These are phyloP conservation scores for Ulvella scutata DNA, from an alignment of 139 green algal genomes.

Conservation along the genomic window DNA sequence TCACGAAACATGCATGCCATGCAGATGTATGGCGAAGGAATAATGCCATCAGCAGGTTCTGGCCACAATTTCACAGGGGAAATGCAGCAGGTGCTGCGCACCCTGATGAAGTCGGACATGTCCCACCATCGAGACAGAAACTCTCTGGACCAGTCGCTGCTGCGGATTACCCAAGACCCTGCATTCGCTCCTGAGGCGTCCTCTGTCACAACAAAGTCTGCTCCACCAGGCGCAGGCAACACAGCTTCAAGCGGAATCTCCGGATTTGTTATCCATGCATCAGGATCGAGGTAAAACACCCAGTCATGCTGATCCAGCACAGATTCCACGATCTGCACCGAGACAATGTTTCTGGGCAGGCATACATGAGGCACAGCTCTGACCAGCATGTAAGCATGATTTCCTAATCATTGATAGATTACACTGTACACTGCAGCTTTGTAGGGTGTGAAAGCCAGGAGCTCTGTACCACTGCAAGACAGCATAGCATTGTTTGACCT, in stretches of 20 bases:
- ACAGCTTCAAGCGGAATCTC: slow-evolving; percentile 13
- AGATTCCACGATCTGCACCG: slow-evolving; percentile 19
- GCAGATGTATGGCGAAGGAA: not conserved
- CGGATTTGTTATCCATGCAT: slow-evolving; percentile 23
- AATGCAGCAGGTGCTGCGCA: not conserved
- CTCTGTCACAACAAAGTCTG: slow-evolving; percentile 16
- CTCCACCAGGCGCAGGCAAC: not conserved
- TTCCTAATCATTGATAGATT: too few relatives aligned
- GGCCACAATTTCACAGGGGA: not conserved
- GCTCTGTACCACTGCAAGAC: too few relatives aligned
- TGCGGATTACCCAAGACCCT: slow-evolving; percentile 25
- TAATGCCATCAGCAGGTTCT: not conserved
- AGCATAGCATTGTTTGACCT: too few relatives aligned
- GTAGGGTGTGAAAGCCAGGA: too few relatives aligned
- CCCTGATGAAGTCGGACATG: slow-evolving; percentile 14
- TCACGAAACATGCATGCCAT: not conserved
- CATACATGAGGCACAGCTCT: too few relatives aligned
- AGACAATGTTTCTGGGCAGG: too few relatives aligned
- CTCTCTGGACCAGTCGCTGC: slow-evolving; percentile 13
- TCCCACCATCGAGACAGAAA: slow-evolving; percentile 26
- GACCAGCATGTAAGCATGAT: too few relatives aligned
- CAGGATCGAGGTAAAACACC: slow-evolving; percentile 31
- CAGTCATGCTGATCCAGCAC: slow-evolving; percentile 14
- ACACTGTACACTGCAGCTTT: too few relatives aligned
- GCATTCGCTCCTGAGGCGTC: slow-evolving; percentile 18